Base-by-base conservation (phyloP, 495 filamentous ascomycete species). In the Venustampulla echinocandica region DNA sequence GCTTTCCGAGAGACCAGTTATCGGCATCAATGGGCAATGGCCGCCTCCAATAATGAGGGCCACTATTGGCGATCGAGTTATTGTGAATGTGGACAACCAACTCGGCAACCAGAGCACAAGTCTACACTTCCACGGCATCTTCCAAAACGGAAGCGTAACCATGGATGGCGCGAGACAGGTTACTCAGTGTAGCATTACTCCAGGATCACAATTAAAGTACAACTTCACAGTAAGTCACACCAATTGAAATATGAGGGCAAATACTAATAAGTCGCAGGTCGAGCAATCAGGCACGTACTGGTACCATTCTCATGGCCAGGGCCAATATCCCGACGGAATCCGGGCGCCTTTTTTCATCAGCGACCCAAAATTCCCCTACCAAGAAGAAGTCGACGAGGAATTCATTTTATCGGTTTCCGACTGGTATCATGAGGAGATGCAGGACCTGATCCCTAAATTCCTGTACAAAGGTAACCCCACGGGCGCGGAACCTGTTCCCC, bases 11-110 rank as follows among this genome's bases (percentile, higher is more conserved):
- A 73, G 87, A 10, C 75, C 76, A 30, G 77, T 77, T 4, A 87
- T 93, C 57, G 83, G 84, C 34, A 85, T 92, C 69, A 93, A 93
- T 58, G 77, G 75, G 0, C 66, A 86, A 70, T 92, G 84, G 84
- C 85, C 86, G 1, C 62, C 82, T 37, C 85, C 84, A 4, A 62
- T 67, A 13, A 81, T 90, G 42, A 72, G 79, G 40, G 82, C 79
- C 27, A 74, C 79, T 37, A 68, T 82, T 41, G 85, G 85, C 39
- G 87, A 92, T 58, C 71, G 66, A 20, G 53, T 93, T 23, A 62
- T 92, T 32, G 74, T 90, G 43, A 79, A 87, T 45, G 71, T 84
- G 53, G 64, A 79, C 54, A 93, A 93, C 61, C 69, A 73, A 17
- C 73, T 93, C 4, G 83, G 78, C 10, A 77, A 89, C 56, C 70